Evolutionary conservation across 768 basidiomycete genomes (phyloP).

Genomic region (Mycena epipterygia): DNA sequence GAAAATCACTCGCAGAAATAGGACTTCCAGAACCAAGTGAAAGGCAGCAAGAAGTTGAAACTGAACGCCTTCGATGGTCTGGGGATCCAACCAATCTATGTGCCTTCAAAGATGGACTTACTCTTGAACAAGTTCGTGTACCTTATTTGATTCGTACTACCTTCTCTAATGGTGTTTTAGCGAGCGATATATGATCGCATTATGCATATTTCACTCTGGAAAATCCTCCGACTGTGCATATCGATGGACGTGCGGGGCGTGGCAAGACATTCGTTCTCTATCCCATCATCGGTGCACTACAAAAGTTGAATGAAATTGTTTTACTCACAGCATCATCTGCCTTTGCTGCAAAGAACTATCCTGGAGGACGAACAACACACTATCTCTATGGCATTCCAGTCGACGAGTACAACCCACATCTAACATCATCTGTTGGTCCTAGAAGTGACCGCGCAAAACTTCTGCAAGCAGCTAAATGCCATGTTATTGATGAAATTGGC

Average conservation of each 20-base stretch:
- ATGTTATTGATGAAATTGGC: constrained; percentile 11
- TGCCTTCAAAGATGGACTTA: not conserved
- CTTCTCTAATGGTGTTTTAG: not conserved
- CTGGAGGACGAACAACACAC: too few relatives aligned
- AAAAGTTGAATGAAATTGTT: not conserved
- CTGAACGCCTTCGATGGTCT: not conserved
- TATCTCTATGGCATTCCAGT: too few relatives aligned
- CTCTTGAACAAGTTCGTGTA: not conserved
- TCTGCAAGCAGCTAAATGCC: not conserved
- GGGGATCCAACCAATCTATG: constrained; percentile 10
- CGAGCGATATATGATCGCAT: not conserved
- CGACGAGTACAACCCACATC: not conserved
- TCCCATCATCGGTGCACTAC: constrained; percentile 1
- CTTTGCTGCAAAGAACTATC: too few relatives aligned
- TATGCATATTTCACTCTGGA: not conserved
- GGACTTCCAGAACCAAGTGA: constrained; percentile 2
- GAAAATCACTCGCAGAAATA: not conserved
- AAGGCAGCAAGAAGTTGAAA: not conserved
- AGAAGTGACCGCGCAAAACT: not conserved
- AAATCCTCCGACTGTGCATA: not conserved
- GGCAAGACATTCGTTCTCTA: not conserved
- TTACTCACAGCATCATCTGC: not conserved
- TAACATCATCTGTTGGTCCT: not conserved
- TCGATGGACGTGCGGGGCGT: not conserved
- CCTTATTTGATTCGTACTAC: not conserved